Evolutionary conservation across 2,329 filamentous ascomycete species (phyloP), one percentile per base, ranked within the genome.

Genomic region (Scedosporium dehoogii): DNA sequence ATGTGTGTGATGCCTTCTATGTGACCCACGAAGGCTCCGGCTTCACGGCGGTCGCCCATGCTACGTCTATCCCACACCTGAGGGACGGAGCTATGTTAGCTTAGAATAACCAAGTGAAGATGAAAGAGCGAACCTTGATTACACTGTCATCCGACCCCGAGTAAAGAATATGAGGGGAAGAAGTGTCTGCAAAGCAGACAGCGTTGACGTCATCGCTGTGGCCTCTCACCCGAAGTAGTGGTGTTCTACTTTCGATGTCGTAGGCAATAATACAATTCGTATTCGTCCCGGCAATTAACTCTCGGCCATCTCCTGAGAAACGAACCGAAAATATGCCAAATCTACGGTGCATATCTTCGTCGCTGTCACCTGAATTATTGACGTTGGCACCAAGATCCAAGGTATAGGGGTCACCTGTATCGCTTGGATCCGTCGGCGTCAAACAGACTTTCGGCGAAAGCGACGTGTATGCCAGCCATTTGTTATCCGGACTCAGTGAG

Each of bases 141-240:
- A 91, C 96, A 2, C 90, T 88, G 71, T 99, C 94, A 70, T 99
- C 94, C 0, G 92, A 96, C 21, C 94, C 94, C 0, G 92, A 97
- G 75, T 97, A 97, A 2, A 99, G 80, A 64, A 97, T 93, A 71
- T 99, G 92, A 1, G 94, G 93, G 0, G 91, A 96, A 33, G 84
- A 83, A 64, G 86, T 87, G 74, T 97, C 92, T 1, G 92, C 94
- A 70, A 96, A 97, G 73, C 92, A 97, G 0, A 99, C 94, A 4
- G 94, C 94, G 69, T 97, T 99, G 62, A 97, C 93, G 72, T 99
- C 92, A 68, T 96, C 85, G 4, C 85, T 78, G 70, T 99, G 94
- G 0, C 91, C 92, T 16, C 80, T 78, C 27, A 96, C 85, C 58
- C 86, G 83, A 62, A 97, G 85, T 38, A 96, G 81, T 0, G 90